A percentile compares a stretch with the other conserved stretches of the same genome.
Conservation (phyloP, 1,284 basidiomycete genomes). For the Veloboletus limbatus region DNA sequence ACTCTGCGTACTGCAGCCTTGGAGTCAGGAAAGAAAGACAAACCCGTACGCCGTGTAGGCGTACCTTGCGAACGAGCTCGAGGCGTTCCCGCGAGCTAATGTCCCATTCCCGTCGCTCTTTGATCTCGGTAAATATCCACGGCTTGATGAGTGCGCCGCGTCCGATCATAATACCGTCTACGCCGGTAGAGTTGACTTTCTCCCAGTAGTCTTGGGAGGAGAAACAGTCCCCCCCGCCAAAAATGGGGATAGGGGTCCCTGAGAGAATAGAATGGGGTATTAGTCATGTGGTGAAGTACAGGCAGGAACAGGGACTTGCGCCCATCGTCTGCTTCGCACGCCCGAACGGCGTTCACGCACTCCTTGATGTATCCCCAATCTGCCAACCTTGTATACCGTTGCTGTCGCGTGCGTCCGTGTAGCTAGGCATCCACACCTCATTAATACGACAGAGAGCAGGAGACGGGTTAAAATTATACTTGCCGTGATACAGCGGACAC, state of each 20-base stretch:
- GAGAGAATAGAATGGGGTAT: conserved; percentile 1
- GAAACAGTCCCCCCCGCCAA: conserved; percentile 95
- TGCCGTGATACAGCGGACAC: conserved; percentile 78
- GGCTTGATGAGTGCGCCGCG: conserved; percentile 95
- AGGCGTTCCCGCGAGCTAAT: conserved; percentile 90
- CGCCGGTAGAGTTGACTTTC: conserved; percentile 72
- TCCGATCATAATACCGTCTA: conserved; percentile 95
- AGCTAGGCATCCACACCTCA: conserved; percentile 48
- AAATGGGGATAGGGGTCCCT: conserved; percentile 89
- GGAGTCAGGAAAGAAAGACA: background rate
- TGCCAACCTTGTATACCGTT: conserved; percentile 83
- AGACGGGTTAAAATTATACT: conserved; percentile 22
- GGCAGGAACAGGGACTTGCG: conserved; percentile 42
- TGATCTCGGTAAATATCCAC: conserved; percentile 96
- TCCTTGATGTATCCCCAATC: conserved; percentile 91
- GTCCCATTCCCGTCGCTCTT: conserved; percentile 92
- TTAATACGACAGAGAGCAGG: conserved; percentile 2
- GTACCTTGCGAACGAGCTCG: conserved; percentile 78
- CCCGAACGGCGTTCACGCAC: conserved; percentile 86
- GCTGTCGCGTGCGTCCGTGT: conserved; percentile 90
- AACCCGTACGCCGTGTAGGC: conserved; percentile 13
- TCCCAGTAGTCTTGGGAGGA: conserved; percentile 84
- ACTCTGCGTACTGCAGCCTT: conserved; percentile 68
- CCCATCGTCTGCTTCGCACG: conserved; percentile 70
- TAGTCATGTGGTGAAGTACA: background rate